Percentiles rank a stretch among this genome's conserved stretches.
phyloP scores from a whole-genome alignment of 2,329 filamentous ascomycete species.

The Whalleya microplaca region DNA sequence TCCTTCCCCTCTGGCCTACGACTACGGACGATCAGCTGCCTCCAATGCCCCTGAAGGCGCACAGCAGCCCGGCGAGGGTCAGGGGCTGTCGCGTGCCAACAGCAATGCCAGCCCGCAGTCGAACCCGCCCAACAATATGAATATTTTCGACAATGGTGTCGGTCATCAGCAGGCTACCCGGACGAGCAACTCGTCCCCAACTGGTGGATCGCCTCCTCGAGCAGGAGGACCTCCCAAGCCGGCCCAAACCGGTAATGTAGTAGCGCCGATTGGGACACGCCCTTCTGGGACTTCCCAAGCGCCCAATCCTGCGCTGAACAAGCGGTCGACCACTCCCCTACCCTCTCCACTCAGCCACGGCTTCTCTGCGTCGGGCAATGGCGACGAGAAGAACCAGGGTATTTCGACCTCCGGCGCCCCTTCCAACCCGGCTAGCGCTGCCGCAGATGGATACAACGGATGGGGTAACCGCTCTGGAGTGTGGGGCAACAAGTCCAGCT shows the following conservation, averaged over 20 bases:
- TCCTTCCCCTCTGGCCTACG: conserved; percentile 79
- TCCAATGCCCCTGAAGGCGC: conserved; percentile 46
- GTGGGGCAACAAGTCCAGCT: conserved; percentile 81
- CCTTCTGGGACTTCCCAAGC: conserved; percentile 63
- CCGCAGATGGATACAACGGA: conserved; percentile 56
- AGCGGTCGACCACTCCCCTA: conserved; percentile 86
- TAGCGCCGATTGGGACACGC: conserved; percentile 92
- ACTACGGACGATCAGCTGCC: conserved; percentile 53
- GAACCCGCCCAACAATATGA: conserved; percentile 62
- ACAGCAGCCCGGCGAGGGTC: conserved; percentile 52
- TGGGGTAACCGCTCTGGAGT: conserved; percentile 84
- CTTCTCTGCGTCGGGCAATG: conserved; percentile 58
- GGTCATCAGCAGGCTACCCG: conserved; percentile 72
- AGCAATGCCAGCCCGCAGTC: conserved; percentile 85
- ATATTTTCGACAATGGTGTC: conserved; percentile 60
- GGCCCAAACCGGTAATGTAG: conserved; percentile 61
- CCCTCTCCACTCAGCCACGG: conserved; percentile 85
- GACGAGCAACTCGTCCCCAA: conserved; percentile 81
- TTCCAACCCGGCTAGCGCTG: conserved; percentile 58
- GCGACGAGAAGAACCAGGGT: conserved; percentile 49
- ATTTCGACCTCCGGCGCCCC: conserved; percentile 50
- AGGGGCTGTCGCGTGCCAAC: conserved; percentile 70
- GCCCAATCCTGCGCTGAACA: conserved; percentile 66
- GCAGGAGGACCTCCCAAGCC: conserved; percentile 63
- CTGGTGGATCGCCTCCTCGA: conserved; percentile 78